A percentile compares a stretch with the other conserved stretches of the same genome.
These are phyloP conservation scores for Apiotrichum veenhuisii DNA, from an alignment of 1,284 basidiomycete species.

Conservation along the genomic window DNA sequence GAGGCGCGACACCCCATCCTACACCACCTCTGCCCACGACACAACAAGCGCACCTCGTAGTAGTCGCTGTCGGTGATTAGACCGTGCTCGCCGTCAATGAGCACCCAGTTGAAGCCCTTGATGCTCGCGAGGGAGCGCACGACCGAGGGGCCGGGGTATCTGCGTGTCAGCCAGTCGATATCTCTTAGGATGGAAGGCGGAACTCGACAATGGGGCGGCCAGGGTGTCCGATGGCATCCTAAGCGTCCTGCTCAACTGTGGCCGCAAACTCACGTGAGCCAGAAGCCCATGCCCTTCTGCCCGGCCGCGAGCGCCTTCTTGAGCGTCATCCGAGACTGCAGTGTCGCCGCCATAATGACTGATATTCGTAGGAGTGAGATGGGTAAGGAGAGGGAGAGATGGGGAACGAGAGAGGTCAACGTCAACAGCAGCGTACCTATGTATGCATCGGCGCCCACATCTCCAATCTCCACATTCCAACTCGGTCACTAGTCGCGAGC, in stretches of 20 bases:
- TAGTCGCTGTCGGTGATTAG: conserved; percentile 24
- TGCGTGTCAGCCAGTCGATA: conserved; percentile 10
- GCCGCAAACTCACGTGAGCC: conserved; percentile 54
- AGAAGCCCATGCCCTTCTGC: conserved; percentile 65
- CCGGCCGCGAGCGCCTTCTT: conserved; percentile 54
- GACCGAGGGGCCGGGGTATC: conserved; percentile 27
- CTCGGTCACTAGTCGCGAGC: no score
- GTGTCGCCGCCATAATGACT: not conserved
- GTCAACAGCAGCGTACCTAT: not conserved
- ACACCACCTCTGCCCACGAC: no score
- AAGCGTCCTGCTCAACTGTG: no score
- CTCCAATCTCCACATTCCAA: not conserved
- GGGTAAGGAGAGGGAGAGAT: not conserved
- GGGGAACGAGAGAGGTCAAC: not conserved
- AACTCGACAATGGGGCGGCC: no score
- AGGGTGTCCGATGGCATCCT: no score
- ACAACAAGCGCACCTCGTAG: conserved; percentile 23
- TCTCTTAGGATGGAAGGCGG: not conserved
- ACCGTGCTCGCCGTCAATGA: conserved; percentile 33
- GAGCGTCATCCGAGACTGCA: conserved; percentile 36
- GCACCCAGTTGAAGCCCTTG: conserved; percentile 33
- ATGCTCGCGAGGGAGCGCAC: conserved; percentile 31
- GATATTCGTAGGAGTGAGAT: not conserved
- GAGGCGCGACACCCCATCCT: no score
- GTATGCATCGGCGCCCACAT: no score